Conservation (phyloP, 2,329 filamentous ascomycete genomes). For the Diaporthe capsici region DNA sequence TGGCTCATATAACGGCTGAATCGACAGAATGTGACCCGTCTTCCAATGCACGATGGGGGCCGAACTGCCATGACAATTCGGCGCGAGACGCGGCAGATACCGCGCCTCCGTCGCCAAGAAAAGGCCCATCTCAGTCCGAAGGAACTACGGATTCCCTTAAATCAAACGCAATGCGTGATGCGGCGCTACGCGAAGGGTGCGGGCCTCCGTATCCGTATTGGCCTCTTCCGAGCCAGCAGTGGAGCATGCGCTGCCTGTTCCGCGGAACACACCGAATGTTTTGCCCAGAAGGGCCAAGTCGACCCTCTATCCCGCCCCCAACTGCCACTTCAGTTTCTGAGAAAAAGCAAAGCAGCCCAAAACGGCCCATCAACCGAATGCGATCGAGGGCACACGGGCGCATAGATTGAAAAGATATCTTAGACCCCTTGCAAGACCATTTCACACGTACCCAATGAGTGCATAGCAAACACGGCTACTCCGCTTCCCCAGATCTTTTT, state of each 20-base stretch:
- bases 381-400: not conserved
- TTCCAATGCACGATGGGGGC: not conserved
- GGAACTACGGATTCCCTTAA: not conserved
- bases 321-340: not conserved
- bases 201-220: not conserved
- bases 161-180: not conserved
- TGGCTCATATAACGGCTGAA: not conserved
- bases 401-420: not conserved
- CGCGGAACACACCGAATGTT: not conserved
- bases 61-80: not conserved
- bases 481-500: not conserved
- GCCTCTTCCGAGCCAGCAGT: not conserved
- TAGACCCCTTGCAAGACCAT: not conserved
- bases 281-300: not conserved
- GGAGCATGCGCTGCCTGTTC: not conserved
- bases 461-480: not conserved
- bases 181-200: not conserved
- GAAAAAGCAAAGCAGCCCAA: not conserved
- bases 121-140: not conserved
- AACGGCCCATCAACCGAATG: not conserved
- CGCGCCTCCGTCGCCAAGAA: not conserved
- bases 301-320: not conserved
- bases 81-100: not conserved
- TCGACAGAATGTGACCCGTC: not conserved
- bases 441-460: not conserved